phyloP scores from a whole-genome alignment of 1,284 basidiomycete species.

The Heterobasidion annosum region DNA sequence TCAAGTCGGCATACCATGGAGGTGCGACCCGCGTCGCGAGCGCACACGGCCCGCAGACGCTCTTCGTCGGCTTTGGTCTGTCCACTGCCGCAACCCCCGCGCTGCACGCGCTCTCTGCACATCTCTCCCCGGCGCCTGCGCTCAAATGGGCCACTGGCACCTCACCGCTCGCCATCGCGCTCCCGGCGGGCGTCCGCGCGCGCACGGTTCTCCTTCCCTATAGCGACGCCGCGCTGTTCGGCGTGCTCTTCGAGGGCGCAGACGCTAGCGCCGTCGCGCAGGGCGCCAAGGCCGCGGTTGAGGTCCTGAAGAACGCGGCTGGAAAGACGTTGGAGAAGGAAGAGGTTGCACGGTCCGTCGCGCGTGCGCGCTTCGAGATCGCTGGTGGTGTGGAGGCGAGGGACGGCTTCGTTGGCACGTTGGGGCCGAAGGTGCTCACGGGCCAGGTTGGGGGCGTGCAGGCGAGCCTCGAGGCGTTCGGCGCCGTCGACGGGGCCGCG shows the following conservation, averaged over 20 bases:
- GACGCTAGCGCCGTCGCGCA: constrained; percentile 52
- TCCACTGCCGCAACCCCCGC: constrained; percentile 51
- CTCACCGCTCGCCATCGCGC: constrained; percentile 52
- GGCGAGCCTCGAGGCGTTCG: constrained; percentile 9
- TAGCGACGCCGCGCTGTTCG: constrained; percentile 84
- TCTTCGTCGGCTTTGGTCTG: constrained; percentile 78
- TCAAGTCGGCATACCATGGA: constrained; percentile 67
- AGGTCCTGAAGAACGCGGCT: constrained; percentile 55
- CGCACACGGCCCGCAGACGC: constrained; percentile 60
- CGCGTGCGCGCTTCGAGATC: constrained; percentile 80
- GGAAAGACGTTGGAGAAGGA: constrained; percentile 46
- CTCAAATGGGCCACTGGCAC: constrained; percentile 81
- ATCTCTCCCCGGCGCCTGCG: constrained; percentile 63
- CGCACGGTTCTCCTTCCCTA: constrained; percentile 76
- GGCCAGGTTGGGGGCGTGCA: constrained; percentile 9
- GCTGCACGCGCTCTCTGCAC: constrained; percentile 68
- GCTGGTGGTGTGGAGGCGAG: constrained; percentile 63
- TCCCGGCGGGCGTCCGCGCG: constrained; percentile 50
- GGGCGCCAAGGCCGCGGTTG: constrained; percentile 56
- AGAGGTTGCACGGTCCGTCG: constrained; percentile 71
- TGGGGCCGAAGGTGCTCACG: constrained; percentile 52
- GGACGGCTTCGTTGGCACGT: constrained; percentile 54
- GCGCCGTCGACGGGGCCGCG: constrained; percentile 5
- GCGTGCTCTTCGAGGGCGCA: constrained; percentile 64
- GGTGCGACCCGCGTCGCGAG: constrained; percentile 70